Base-by-base conservation (phyloP, 306 rosid genomes). In the Prunus mira region DNA sequence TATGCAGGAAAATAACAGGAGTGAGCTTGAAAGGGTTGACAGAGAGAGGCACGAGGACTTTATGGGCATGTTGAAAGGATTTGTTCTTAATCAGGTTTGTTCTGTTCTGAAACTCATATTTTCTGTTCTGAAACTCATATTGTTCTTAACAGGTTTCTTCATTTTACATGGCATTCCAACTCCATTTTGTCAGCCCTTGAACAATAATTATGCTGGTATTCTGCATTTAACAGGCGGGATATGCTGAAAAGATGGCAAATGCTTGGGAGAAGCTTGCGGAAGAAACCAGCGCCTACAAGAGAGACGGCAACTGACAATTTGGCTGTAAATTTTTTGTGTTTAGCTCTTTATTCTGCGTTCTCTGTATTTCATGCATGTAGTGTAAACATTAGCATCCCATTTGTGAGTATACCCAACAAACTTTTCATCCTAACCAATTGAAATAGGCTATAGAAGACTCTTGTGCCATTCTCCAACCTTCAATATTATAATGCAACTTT, bases 221-320 rank as follows among this genome's bases (percentile, higher is more conserved):
- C 32, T 76, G 67, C 30, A 22, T 58, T 13, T 74, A 65, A 71
- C 81, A 92, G 99, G 97, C 83, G 18, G 97, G 96, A 19, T 90
- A 92, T 83, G 92, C 96, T 5, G 97, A 95, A 86, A 95, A 95
- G 88, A 95, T 95, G 79, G 96, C 93, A 46, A 81, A 84, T 77
- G 96, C 85, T 12, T 95, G 99, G 97, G 84, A 86, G 45, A 89
- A 83, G 71, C 93, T 95, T 57, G 90, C 82, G 25, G 92, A 92
- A 67, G 97, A 95, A 25, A 92, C 93, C 5, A 72, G 87, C 27
- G 84, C 80, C 54, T 92, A 95, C 79, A 81, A 49, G 15, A 81
- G 79, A 72, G 86, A 89, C 47, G 79, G 72, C 78, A 80, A 89
- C 76, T 89, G 89, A 92, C 74, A 68, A 50, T 77, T 54, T 67